A percentile compares a stretch with the other conserved stretches of the same genome.
Evolutionary conservation across 2,329 filamentous ascomycete species (phyloP).

Genomic region (Nemania sp.): DNA sequence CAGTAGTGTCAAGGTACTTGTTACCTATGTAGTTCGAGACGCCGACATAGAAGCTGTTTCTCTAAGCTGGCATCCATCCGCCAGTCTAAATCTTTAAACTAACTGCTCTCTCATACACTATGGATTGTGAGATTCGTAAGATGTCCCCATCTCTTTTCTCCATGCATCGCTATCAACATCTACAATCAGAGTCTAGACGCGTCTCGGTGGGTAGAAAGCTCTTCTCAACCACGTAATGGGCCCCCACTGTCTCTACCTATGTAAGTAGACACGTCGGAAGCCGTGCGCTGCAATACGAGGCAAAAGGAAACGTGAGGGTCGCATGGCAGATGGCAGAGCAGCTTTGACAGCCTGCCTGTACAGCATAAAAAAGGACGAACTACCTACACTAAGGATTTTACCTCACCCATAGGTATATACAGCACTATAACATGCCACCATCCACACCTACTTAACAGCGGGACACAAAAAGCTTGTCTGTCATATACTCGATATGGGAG

Average conservation of each 20-base stretch:
- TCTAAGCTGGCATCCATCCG: constrained; percentile 5
- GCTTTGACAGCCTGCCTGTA: constrained; percentile 8
- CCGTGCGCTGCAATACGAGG: constrained; percentile 34
- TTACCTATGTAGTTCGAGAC: background rate
- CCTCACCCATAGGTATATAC: background rate
- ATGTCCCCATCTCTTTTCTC: background rate
- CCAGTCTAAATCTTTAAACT: background rate
- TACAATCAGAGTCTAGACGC: constrained; percentile 27
- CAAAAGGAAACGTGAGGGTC: constrained; percentile 26
- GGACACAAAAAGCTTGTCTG: constrained; percentile 26
- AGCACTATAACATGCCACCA: constrained; percentile 6
- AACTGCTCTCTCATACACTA: background rate
- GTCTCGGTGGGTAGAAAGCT: constrained; percentile 24
- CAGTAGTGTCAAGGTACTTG: background rate
- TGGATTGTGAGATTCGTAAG: background rate
- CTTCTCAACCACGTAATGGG: constrained; percentile 26
- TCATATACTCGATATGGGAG: background rate
- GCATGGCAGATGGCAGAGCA: constrained; percentile 16
- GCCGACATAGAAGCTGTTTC: background rate
- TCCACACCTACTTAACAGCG: too few species aligned
- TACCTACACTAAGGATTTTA: background rate
- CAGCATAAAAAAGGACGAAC: background rate
- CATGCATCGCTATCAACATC: constrained; percentile 5
- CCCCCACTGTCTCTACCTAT: too few species aligned
- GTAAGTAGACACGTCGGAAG: constrained; percentile 26